These are phyloP conservation scores for Nothophytophthora sp. DNA, from an alignment of 352 stramenopile genomes.

Conservation along the genomic window DNA sequence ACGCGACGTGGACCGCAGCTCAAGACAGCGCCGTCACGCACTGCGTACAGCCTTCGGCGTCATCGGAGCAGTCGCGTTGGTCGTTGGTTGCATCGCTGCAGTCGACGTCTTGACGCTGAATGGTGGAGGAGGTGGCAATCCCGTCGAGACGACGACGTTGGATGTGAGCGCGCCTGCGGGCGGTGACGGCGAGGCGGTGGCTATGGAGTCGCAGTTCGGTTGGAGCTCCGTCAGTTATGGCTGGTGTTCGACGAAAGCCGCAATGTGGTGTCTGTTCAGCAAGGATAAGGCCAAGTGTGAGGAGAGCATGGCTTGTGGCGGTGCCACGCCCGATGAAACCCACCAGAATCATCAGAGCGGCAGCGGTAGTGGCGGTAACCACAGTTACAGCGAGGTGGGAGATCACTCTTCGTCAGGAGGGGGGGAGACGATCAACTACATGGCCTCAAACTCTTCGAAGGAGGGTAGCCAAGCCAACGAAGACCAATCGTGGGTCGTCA, in stretches of 20 bases:
- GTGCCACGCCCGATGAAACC: conserved; percentile 19
- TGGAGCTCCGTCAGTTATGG: conserved; percentile 23
- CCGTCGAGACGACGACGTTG: conserved; percentile 9
- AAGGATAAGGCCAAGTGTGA: conserved; percentile 24
- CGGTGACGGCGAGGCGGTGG: conserved; percentile 2
- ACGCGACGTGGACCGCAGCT: conserved; percentile 1
- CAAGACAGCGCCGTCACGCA: conserved; percentile 13
- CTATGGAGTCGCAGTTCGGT: conserved; percentile 23
- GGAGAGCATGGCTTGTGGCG: conserved; percentile 13
- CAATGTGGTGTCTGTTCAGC: conserved; percentile 26
- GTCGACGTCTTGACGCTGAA: conserved; percentile 17
- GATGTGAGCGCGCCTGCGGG: conserved; percentile 1
- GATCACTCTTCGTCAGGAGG: no score
- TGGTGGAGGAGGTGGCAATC: neutral
- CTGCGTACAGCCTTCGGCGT: conserved; percentile 15
- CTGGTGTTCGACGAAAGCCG: conserved; percentile 24
- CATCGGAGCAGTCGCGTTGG: conserved; percentile 3
- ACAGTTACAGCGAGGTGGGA: no score
- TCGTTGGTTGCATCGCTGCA: conserved; percentile 20
- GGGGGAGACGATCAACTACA: no score
- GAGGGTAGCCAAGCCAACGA: no score
- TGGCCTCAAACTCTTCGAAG: no score
- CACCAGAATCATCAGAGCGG: neutral
- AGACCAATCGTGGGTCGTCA: no score
- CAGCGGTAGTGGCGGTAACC: neutral